Percentiles rank a stretch among this genome's conserved stretches.
Conservation (phyloP, 1,284 basidiomycete genomes). For the Melampsora americana region DNA sequence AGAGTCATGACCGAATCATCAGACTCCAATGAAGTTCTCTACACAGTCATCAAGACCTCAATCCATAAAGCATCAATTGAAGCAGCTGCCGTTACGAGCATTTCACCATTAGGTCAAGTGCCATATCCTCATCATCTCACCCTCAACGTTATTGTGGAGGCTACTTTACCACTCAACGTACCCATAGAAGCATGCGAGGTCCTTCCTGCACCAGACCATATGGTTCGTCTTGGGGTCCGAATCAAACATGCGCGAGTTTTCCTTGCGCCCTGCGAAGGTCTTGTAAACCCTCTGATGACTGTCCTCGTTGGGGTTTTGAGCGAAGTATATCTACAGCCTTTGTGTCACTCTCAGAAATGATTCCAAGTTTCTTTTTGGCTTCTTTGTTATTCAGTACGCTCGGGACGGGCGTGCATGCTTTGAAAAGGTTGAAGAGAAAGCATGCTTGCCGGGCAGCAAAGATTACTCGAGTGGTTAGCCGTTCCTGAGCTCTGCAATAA, state of each 20-base stretch:
- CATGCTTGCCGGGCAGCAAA: not conserved
- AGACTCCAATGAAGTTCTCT: not conserved
- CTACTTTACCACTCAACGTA: not conserved
- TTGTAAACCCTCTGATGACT: not conserved
- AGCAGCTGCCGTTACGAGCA: not conserved
- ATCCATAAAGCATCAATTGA: not conserved
- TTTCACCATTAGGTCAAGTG: not conserved
- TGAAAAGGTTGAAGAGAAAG: not conserved
- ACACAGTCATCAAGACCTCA: not conserved
- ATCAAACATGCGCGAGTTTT: not conserved
- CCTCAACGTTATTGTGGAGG: not conserved
- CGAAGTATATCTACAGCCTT: not conserved
- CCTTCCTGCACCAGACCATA: not conserved
- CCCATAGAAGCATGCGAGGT: not conserved
- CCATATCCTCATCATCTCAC: slow-evolving; percentile 2
- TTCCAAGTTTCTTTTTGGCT: not conserved
- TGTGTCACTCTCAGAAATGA: not conserved
- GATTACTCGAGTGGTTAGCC: slow-evolving; percentile 9
- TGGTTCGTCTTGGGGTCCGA: not conserved
- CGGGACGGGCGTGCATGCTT: not conserved
- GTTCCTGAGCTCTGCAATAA: not conserved
- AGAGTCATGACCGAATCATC: not conserved
- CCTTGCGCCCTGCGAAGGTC: not conserved
- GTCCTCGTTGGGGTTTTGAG: not conserved
- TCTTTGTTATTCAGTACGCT: not conserved